phyloP scores from a whole-genome alignment of 148 eudicot species.

The Vaccinium vitisidaea region DNA sequence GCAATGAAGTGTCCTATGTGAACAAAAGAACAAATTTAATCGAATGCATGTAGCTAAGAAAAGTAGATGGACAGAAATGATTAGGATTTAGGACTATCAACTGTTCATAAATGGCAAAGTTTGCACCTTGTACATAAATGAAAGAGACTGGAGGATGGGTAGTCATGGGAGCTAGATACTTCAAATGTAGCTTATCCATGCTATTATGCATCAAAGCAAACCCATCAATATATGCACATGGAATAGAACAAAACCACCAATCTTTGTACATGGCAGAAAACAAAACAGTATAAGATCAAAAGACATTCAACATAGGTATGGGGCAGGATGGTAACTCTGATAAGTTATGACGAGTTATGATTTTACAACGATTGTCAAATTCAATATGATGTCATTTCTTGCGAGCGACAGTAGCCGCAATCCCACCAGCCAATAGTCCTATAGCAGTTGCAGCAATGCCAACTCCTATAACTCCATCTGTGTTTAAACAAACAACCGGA shows the following conservation, averaged over 20 bases:
- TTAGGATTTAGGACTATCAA: background rate
- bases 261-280: background rate
- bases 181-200: background rate
- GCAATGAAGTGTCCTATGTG: background rate
- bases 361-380: background rate
- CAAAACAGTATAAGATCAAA: background rate
- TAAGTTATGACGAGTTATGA: background rate
- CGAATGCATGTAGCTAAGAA: background rate
- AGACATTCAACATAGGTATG: background rate
- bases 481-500: background rate
- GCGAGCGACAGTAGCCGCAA: constrained; percentile 57
- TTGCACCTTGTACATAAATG: background rate
- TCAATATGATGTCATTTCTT: constrained; percentile 21
- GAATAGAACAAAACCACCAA: background rate
- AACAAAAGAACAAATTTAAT: background rate
- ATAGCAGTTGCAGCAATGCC: constrained; percentile 61
- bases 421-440: constrained; percentile 61
- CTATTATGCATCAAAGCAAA: constrained; percentile 7
- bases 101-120: background rate
- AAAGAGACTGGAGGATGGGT: background rate
- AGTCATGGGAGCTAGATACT: background rate
- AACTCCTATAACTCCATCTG: constrained; percentile 46
- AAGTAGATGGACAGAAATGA: background rate
- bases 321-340: background rate
- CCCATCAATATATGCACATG: background rate